Evolutionary conservation across 2,329 filamentous ascomycete species (phyloP), one percentile per base, ranked within the genome.

Genomic region (Knoxdaviesia capensis): DNA sequence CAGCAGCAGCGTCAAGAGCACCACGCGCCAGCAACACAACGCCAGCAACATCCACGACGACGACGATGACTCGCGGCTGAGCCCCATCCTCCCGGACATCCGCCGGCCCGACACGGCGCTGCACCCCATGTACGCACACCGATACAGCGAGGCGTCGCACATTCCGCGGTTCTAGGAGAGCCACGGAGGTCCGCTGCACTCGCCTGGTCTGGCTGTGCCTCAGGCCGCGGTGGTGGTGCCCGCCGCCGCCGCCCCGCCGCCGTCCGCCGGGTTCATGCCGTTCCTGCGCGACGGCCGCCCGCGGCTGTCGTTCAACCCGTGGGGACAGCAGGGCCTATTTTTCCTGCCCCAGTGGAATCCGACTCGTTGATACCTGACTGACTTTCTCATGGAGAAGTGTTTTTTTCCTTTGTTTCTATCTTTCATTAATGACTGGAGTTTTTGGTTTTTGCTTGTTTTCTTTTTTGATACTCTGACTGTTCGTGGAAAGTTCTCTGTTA

Each of bases 51-150:
- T 53, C 43, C 49, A 48, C 41, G 54, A 56, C 6, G 53, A 59
- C 45, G 38, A 38, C 6, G 43, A 45, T 39, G 38, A 46, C 9
- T 9, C 10, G 30, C 62, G 66, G 40, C 55, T 58, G 41, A 74
- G 69, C 48, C 74, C 74, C 2, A 69, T 78, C 47, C 58, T 65
- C 28, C 71, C 72, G 1, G 60, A 61, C 0, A 46, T 77, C 8
- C 60, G 64, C 51, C 64, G 73, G 7, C 74, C 74, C 1, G 63
- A 68, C 31, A 72, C 72, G 6, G 68, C 69, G 2, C 46, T 74
- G 47, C 74, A 78, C 49, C 74, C 74, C 30, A 63, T 64, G 40
- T 43, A 46, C 40, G 36, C 42, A 11, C 37, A 39, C 48, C 54
- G 55, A 6, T 72, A 72, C 52, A 71, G 67, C 38, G 63, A 61